A percentile compares a stretch with the other conserved stretches of the same genome.
Conservation (phyloP, 2,329 filamentous ascomycete species). For the Chrysoporthe cubensis region DNA sequence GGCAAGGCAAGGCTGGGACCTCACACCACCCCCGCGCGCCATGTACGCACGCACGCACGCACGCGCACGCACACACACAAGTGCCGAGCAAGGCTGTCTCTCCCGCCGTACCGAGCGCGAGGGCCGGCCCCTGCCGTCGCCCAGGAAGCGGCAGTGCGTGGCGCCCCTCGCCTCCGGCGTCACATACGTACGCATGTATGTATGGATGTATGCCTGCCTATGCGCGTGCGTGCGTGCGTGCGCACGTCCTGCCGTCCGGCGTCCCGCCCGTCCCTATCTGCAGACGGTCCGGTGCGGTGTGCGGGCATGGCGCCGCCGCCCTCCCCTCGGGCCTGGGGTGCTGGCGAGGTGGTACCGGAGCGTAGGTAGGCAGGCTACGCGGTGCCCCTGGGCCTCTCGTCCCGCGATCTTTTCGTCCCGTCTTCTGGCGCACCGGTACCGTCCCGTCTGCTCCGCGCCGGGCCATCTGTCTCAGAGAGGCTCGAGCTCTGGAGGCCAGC, state of each 20-base stretch:
- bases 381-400: not conserved
- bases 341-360: not conserved
- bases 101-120: not conserved
- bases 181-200: not conserved
- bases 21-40: not conserved
- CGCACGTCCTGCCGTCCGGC: no score
- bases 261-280: no score
- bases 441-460: not conserved
- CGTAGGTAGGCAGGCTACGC: not conserved
- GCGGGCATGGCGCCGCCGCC: no score
- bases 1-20: constrained; percentile 2
- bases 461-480: not conserved
- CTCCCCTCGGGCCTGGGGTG: not conserved
- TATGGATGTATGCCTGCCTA: not conserved
- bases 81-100: not conserved
- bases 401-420: not conserved
- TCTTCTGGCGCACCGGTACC: not conserved
- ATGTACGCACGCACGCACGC: not conserved
- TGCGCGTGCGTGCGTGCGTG: not conserved
- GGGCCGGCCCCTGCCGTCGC: not conserved
- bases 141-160: not conserved
- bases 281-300: no score
- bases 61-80: not conserved
- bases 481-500: not conserved
- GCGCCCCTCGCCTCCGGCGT: not conserved